Conservation (phyloP, 2,329 filamentous ascomycete species). For the Fusarium odoratissimum region DNA sequence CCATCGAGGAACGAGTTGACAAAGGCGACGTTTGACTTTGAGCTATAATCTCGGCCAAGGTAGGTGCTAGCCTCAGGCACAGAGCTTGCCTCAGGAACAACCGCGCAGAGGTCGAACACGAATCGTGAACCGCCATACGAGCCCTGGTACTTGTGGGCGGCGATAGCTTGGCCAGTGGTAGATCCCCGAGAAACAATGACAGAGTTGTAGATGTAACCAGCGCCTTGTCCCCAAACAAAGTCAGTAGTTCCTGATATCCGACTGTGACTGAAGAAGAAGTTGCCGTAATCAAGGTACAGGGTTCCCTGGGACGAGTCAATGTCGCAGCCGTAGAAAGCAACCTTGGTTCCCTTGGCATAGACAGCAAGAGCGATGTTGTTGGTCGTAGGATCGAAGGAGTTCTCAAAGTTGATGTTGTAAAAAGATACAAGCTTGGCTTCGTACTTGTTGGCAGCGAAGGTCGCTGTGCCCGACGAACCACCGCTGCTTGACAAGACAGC, state of each 20-base stretch:
- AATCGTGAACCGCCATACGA: conserved; percentile 51
- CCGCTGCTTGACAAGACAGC: conserved; percentile 29
- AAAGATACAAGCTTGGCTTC: conserved; percentile 45
- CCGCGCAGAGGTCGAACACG: conserved; percentile 55
- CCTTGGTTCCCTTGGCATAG: conserved; percentile 51
- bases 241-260: conserved; percentile 36
- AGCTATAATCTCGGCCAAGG: conserved; percentile 45
- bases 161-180: conserved; percentile 41
- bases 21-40: conserved; percentile 42
- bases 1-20: conserved; percentile 47
- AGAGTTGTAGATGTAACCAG: conserved; percentile 42
- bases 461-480: conserved; percentile 34
- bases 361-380: conserved; percentile 41
- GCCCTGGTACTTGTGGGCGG: conserved; percentile 44
- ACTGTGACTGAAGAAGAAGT: conserved; percentile 38
- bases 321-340: conserved; percentile 54
- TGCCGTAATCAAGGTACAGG: conserved; percentile 40
- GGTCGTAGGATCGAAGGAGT: conserved; percentile 19
- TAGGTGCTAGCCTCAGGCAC: conserved; percentile 42
- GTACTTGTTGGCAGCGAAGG: conserved; percentile 45
- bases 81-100: conserved; percentile 47
- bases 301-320: conserved; percentile 40
- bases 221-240: conserved; percentile 40
- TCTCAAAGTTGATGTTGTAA: conserved; percentile 49
- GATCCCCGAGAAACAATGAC: conserved; percentile 30